Evolutionary conservation across 2,329 filamentous ascomycete species (phyloP), one percentile per base, ranked within the genome.

Genomic region (Aspergillus viridinutans): DNA sequence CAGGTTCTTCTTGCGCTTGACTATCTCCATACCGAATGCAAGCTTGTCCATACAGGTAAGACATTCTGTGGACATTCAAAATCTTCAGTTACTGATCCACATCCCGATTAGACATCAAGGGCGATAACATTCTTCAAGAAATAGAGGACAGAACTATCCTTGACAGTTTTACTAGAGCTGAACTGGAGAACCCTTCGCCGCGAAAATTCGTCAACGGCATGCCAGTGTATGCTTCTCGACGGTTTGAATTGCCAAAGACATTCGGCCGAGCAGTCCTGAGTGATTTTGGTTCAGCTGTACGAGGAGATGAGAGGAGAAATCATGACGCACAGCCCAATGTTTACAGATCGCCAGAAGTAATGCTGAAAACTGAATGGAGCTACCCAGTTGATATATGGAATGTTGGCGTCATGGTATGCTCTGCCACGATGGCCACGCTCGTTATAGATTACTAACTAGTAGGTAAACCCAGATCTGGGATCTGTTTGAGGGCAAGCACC

Each of bases 381-480:
- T 80, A 78, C 53, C 61, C 71, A 10, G 66, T 81, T 26, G 80
- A 83, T 64, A 79, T 83, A 52, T 83, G 80, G 80, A 81, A 79
- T 56, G 68, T 74, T 3, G 80, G 78, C 0, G 73, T 72, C 50
- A 75, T 83, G 78, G 79, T 81, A 67, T 68, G 74, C 49, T 55
- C 20, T 54, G 35, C 55, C 43, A 49, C 35, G 28, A 28, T 57
- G 45, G n/a, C 42, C 50, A 20, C 32, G 14, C 47, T 48, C 21
- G 38, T 40, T 32, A 12, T 40, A 20, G 21, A 3, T 29, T 54
- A 54, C 35, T 60, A 53, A 57, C n/a, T 32, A 54, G 32, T 52
- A 23, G 8, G 3, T 25, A n/a, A 58, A 54, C 53, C 50, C 49
- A 80, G 78, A 67, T 78, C 1, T 82, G 78, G 80, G 74, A 80